Percentiles rank a stretch among this genome's conserved stretches.
These are phyloP conservation scores for Carex scoparia DNA, from an alignment of 176 grass and related monocot genomes.

Conservation along the genomic window DNA sequence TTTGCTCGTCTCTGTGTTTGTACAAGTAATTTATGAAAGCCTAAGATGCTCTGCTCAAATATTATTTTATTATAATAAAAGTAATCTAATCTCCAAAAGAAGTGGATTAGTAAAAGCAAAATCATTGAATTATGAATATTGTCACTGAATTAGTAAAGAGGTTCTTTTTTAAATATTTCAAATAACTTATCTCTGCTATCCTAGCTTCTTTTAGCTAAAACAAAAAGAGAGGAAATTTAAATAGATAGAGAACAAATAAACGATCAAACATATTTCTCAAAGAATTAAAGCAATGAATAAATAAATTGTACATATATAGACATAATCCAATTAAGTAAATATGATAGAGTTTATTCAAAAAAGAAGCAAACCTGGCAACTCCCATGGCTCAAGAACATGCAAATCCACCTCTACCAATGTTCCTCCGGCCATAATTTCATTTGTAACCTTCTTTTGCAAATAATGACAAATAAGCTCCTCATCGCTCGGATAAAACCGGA, in stretches of 20 bases:
- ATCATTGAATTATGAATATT: slow-evolving; percentile 2
- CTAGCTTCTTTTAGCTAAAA: background rate
- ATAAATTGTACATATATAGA: background rate
- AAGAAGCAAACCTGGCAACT: slow-evolving; percentile 48
- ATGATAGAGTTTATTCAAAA: background rate
- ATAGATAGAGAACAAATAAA: slow-evolving; percentile 1
- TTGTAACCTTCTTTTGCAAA: slow-evolving; percentile 56
- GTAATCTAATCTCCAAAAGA: background rate
- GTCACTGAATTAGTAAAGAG: background rate
- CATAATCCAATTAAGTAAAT: background rate
- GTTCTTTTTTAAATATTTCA: background rate
- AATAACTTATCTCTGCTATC: too few relatives aligned
- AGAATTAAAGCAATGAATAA: slow-evolving; percentile 8
- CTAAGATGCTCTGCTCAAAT: background rate
- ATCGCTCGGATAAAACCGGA: slow-evolving; percentile 65
- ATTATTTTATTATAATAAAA: background rate
- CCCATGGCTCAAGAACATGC: slow-evolving; percentile 68
- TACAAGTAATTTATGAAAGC: background rate
- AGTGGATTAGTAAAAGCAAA: background rate
- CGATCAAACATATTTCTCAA: slow-evolving; percentile 5
- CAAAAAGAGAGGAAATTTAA: background rate
- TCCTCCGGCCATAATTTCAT: slow-evolving; percentile 29
- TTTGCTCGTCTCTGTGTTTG: background rate
- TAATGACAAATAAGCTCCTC: slow-evolving; percentile 76
- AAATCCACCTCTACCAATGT: slow-evolving; percentile 68